Percentiles rank a stretch among this genome's conserved stretches.
These are phyloP conservation scores for Aureobasidium sp. DNA, from an alignment of 2,329 filamentous ascomycete genomes.

Conservation along the genomic window DNA sequence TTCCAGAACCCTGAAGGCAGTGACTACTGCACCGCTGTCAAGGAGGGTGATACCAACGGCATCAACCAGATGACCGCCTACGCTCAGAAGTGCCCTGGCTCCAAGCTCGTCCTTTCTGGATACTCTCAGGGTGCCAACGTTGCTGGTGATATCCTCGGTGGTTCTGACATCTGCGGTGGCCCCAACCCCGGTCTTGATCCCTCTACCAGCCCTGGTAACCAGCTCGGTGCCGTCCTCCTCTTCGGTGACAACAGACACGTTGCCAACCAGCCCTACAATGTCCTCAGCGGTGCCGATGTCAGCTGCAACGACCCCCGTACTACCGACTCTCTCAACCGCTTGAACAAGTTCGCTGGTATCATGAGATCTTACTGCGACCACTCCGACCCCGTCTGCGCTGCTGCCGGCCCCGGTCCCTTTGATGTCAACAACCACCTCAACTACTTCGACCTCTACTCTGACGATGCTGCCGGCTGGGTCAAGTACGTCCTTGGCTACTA, in stretches of 20 bases:
- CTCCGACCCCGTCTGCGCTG: slow-evolving; percentile 29
- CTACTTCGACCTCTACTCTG: slow-evolving; percentile 30
- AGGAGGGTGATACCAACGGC: slow-evolving; percentile 25
- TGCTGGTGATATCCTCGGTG: slow-evolving; percentile 18
- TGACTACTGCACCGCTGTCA: slow-evolving; percentile 33
- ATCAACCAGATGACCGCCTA: slow-evolving; percentile 4
- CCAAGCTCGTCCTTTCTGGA: slow-evolving; percentile 22
- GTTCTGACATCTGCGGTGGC: slow-evolving; percentile 30
- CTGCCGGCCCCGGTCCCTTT: slow-evolving; percentile 23
- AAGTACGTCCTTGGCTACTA: slow-evolving; percentile 12
- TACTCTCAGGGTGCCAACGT: slow-evolving; percentile 29
- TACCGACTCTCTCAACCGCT: slow-evolving; percentile 13
- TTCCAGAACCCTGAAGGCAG: slow-evolving; percentile 15
- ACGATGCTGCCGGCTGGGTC: slow-evolving; percentile 23
- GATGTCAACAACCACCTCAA: slow-evolving; percentile 29
- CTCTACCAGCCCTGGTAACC: slow-evolving; percentile 14
- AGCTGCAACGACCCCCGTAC: slow-evolving; percentile 26
- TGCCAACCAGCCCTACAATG: slow-evolving; percentile 24
- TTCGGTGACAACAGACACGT: slow-evolving; percentile 26
- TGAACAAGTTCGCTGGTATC: slow-evolving; percentile 15
- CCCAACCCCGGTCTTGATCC: slow-evolving; percentile 31
- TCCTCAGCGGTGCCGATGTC: slow-evolving; percentile 19
- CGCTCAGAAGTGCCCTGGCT: slow-evolving; percentile 18
- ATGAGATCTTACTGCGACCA: slow-evolving; percentile 31
- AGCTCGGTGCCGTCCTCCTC: slow-evolving; percentile 20